These are phyloP conservation scores for Metschnikowia cerradonensis DNA, from an alignment of 805 yeast genomes.

Conservation along the genomic window DNA sequence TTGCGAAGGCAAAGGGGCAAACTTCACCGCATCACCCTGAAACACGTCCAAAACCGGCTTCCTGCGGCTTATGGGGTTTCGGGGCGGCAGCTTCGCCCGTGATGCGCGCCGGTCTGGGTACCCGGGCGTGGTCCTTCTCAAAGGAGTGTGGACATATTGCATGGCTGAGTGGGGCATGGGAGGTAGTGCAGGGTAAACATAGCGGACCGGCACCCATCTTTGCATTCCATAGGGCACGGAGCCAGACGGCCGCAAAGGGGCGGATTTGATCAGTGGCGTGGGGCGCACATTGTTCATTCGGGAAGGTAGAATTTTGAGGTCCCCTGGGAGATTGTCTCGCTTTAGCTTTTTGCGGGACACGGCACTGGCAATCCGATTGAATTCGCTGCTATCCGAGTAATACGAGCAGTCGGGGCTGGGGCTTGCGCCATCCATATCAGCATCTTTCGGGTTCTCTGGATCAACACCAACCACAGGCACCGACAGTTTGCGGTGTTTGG, in stretches of 20 bases:
- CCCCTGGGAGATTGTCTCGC: slow-evolving; percentile 13
- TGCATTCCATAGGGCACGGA: slow-evolving; percentile 1
- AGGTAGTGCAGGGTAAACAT: slow-evolving; percentile 9
- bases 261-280: slow-evolving; percentile 13
- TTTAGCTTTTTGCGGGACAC: slow-evolving; percentile 9
- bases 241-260: slow-evolving; percentile 14
- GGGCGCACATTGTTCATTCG: neutral
- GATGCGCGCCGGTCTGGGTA: slow-evolving; percentile 5
- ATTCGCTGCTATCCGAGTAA: slow-evolving; percentile 6
- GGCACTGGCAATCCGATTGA: slow-evolving; percentile 7
- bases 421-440: neutral
- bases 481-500: neutral
- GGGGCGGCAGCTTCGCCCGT: slow-evolving; percentile 9
- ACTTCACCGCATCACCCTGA: slow-evolving; percentile 41
- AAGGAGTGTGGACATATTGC: slow-evolving; percentile 11
- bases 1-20: slow-evolving; percentile 49
- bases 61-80: slow-evolving; percentile 5
- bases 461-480: neutral
- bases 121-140: slow-evolving; percentile 2
- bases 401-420: neutral
- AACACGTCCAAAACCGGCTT: slow-evolving; percentile 39
- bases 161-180: slow-evolving; percentile 11
- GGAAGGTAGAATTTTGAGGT: slow-evolving; percentile 7
- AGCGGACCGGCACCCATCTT: slow-evolving; percentile 14
- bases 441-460: neutral